A percentile compares a stretch with the other conserved stretches of the same genome.
These are phyloP conservation scores for Eucalyptus regnans DNA, from an alignment of 345 rosid genomes.

Conservation along the genomic window DNA sequence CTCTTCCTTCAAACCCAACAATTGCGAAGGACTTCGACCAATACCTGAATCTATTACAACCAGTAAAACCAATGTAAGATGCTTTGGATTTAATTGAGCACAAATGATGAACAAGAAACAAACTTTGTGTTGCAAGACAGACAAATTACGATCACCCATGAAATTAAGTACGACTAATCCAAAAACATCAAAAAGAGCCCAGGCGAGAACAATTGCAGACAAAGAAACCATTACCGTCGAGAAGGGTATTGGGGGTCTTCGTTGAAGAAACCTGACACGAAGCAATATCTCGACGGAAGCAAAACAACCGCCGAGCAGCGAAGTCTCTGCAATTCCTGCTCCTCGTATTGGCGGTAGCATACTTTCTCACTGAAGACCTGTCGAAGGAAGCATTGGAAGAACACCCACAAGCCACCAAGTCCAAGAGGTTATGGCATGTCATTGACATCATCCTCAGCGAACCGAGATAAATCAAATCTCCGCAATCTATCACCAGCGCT, in stretches of 20 bases:
- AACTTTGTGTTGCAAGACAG: background rate
- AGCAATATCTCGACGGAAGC: constrained; percentile 27
- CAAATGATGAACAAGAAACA: background rate
- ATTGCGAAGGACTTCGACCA: constrained; percentile 33
- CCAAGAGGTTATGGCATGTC: constrained; percentile 58
- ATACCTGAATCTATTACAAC: constrained; percentile 20
- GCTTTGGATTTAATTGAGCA: background rate
- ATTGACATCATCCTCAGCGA: constrained; percentile 50
- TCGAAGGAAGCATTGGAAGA: constrained; percentile 41
- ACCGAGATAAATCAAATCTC: constrained; percentile 9
- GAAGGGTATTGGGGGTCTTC: constrained; percentile 38
- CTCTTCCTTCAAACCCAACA: constrained; percentile 43
- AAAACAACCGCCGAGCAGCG: constrained; percentile 31
- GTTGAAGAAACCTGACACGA: constrained; percentile 48
- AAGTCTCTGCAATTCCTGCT: constrained; percentile 8
- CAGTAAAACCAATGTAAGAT: background rate
- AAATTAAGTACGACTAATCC: background rate
- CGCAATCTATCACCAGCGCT: background rate
- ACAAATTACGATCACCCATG: background rate
- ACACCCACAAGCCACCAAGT: constrained; percentile 50
- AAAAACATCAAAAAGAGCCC: background rate
- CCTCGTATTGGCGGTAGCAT: constrained; percentile 11
- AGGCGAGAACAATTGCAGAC: background rate
- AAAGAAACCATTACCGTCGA: constrained; percentile 28
- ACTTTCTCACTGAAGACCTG: constrained; percentile 18